Conservation (phyloP, 257 asterid species). For the Apocynum venetum region DNA sequence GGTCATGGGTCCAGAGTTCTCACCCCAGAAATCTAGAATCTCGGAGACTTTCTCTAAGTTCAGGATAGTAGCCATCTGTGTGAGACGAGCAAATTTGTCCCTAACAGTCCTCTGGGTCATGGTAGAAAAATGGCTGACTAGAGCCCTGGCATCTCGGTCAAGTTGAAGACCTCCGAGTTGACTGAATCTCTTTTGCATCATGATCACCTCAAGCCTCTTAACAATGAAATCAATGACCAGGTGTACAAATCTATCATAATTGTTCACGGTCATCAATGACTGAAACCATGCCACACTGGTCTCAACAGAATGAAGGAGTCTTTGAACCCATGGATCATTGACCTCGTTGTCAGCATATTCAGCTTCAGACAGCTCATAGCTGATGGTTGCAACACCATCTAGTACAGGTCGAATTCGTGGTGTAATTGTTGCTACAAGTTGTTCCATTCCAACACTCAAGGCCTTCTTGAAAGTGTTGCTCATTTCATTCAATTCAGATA, state of each 20-base stretch:
- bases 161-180: constrained; percentile 99
- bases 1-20: constrained; percentile 96
- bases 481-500: constrained; percentile 82
- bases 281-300: constrained; percentile 88
- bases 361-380: constrained; percentile 87
- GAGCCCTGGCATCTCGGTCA: constrained; percentile 83
- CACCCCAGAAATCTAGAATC: constrained; percentile 98
- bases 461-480: constrained; percentile 78
- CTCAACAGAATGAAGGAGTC: constrained; percentile 92
- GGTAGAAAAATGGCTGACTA: constrained; percentile 84
- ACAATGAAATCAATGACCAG: constrained; percentile 76
- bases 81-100: constrained; percentile 87
- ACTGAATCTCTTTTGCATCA: constrained; percentile 95
- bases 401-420: constrained; percentile 81
- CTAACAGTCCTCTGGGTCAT: constrained; percentile 94
- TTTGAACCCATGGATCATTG: constrained; percentile 97
- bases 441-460: constrained; percentile 70
- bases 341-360: constrained; percentile 96
- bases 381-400: constrained; percentile 81
- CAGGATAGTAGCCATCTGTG: constrained; percentile 94
- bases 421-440: constrained; percentile 66
- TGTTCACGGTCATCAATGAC: constrained; percentile 71
- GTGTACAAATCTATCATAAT: constrained; percentile 70
- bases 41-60: constrained; percentile 93
- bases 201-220: constrained; percentile 89